These are phyloP conservation scores for Chamaecyparis obtusa DNA, from an alignment of 75 land plant genomes.

Conservation along the genomic window DNA sequence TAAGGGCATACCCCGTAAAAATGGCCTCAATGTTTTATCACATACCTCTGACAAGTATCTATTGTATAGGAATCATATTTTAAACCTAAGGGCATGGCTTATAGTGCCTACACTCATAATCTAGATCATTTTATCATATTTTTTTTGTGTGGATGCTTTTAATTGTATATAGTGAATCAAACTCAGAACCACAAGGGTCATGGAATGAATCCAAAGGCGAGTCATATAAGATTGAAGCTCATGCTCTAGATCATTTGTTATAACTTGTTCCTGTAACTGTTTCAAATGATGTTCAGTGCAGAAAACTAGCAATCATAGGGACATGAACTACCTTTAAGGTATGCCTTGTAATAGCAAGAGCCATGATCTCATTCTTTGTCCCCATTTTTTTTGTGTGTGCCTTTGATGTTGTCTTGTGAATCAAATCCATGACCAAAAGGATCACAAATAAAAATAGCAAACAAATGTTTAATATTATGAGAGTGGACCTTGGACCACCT, in stretches of 20 bases:
- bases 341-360: no score
- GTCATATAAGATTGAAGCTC: not conserved
- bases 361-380: not conserved
- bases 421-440: not conserved
- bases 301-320: not conserved
- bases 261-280: no score
- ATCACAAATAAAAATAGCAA: not conserved
- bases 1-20: no score
- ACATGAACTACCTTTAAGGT: not conserved
- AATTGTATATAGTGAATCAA: not conserved
- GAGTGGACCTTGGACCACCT: no score
- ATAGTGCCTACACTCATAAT: not conserved
- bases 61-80: no score
- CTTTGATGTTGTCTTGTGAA: not conserved
- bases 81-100: not conserved
- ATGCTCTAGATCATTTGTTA: not conserved
- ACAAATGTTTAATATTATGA: no score
- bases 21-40: no score
- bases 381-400: not conserved
- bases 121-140: not conserved
- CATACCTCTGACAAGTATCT: no score
- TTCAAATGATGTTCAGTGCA: not conserved
- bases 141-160: not conserved
- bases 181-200: not conserved
- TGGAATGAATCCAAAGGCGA: not conserved